Conservation (phyloP, 495 filamentous ascomycete genomes). For the Peziza echinospora region DNA sequence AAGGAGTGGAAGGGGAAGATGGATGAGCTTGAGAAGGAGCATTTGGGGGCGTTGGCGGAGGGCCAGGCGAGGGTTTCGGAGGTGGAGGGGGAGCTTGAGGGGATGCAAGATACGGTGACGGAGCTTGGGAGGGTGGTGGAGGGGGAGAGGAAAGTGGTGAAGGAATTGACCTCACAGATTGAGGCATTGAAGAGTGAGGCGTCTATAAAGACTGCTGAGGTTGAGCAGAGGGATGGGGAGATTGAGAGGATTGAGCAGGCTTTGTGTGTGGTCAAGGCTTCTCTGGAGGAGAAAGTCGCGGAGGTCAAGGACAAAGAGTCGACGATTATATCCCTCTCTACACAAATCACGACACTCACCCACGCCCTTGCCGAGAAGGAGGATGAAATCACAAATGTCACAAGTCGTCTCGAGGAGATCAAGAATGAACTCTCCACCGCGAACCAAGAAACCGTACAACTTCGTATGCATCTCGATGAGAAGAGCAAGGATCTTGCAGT, state of each 20-base stretch:
- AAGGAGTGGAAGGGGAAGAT: neutral
- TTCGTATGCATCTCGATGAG: neutral
- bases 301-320: neutral
- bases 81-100: neutral
- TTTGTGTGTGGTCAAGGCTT: neutral
- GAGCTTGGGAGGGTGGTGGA: neutral
- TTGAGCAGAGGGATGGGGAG: neutral
- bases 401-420: neutral
- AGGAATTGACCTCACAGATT: neutral
- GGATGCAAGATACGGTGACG: neutral
- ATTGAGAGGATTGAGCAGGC: neutral
- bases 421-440: neutral
- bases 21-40: slow-evolving; percentile 1
- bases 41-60: neutral
- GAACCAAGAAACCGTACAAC: neutral
- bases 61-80: neutral
- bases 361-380: neutral
- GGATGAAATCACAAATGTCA: neutral
- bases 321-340: neutral
- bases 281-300: neutral
- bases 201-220: neutral
- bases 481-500: neutral
- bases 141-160: neutral
- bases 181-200: neutral
- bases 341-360: neutral